Evolutionary conservation across 768 basidiomycete genomes (phyloP), one percentile per base, ranked within the genome.

Genomic region (Rhodocollybia butyracea): DNA sequence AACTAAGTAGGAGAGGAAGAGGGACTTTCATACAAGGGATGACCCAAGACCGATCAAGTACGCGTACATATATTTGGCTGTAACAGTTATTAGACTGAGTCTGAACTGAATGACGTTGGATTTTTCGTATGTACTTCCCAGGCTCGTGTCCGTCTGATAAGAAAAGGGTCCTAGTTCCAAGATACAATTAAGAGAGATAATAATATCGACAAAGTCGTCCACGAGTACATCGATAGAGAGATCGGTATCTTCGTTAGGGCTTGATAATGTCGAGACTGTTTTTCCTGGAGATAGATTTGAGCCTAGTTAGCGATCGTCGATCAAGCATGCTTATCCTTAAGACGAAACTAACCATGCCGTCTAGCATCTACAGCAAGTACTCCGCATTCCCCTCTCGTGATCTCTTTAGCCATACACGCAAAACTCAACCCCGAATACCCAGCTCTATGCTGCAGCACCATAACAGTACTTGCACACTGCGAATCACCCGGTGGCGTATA

Each of bases 361-460:
- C 96, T 73, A 27, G 87, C 86, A 73, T 99, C 96, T 36, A 90
- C 72, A 2, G 89, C 77, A 47, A 99, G 63, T 15, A 98, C 79
- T 0, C 96, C 95, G 47, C 88, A 83, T 60, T 89, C 89, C 5
- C 86, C 87, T 27, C 76, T 76, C 40, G 83, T 68, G 1, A 98
- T 72, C 70, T 91, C 88, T 69, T 86, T 88, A n/a, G 95, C 93
- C 55, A 97, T 78, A 63, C 85, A 87, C 2, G 97, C 94, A 68
- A 96, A 99, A 60, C 84, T 91, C 58, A 98, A 74, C 0, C 85
- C 97, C 0, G 88, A 87, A 66, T 93, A 93, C 13, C 97, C 97
- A 0, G 93, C 96, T 1, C 97, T 97, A 62, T 99, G 96, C 63
- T 97, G 94, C 71, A 91, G 95, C 5, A 98, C 79, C 67, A 98